Percentiles rank a stretch among this genome's conserved stretches.
These are phyloP conservation scores for Centella asiatica DNA, from an alignment of 129 eudicot species.

Conservation along the genomic window DNA sequence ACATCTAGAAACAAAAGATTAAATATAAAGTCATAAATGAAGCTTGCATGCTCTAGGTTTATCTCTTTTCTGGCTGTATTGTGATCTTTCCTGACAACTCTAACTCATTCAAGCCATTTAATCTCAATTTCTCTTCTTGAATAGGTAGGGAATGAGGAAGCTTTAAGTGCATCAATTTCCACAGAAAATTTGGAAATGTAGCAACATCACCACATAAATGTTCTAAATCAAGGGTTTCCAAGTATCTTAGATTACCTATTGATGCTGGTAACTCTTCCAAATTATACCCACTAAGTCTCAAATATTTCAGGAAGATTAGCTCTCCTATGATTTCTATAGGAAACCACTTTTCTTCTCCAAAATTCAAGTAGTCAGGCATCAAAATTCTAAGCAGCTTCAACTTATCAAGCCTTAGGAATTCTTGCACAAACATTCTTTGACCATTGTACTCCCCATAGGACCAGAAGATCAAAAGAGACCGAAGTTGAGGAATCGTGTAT, in stretches of 20 bases:
- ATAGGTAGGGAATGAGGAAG: no score
- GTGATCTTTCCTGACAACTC: no score
- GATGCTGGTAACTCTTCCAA: background rate
- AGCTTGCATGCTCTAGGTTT: no score
- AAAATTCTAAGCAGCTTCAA: background rate
- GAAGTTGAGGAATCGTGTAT: background rate
- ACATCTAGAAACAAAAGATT: no score
- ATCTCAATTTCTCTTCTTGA: background rate
- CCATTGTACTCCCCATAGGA: no score
- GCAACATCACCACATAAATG: background rate
- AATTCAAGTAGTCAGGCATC: background rate
- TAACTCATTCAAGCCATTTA: background rate
- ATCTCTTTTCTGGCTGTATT: no score
- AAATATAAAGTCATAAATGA: no score
- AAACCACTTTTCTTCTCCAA: background rate
- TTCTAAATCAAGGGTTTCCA: background rate
- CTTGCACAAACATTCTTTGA: no score
- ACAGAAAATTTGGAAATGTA: no score
- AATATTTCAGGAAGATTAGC: background rate
- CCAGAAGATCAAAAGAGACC: background rate
- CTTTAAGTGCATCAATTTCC: no score
- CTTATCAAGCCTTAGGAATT: background rate
- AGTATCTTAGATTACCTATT: background rate
- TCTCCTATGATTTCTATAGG: background rate
- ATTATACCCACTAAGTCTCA: background rate